Percentiles rank a stretch among this genome's conserved stretches.
Evolutionary conservation across 2,329 filamentous ascomycete genomes (phyloP).

Genomic region (Fusarium caatingaense): DNA sequence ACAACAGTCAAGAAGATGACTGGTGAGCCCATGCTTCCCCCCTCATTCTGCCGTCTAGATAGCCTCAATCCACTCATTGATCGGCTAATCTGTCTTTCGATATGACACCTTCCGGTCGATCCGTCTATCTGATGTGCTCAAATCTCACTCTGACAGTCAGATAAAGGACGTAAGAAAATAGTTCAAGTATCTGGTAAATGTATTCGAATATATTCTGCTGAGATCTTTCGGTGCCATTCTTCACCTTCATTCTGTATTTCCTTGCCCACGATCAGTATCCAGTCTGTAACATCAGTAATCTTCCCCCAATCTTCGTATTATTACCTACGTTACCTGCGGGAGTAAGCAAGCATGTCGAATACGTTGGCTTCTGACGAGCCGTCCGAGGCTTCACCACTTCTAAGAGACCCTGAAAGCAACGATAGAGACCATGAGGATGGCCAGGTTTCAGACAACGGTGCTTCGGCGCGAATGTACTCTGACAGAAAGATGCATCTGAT

Average conservation of each 20-base stretch:
- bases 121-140: constrained; percentile 23
- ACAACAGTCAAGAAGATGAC: neutral
- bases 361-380: neutral
- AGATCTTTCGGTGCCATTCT: neutral
- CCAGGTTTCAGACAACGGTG: neutral
- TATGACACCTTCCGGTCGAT: constrained; percentile 16
- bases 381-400: constrained; percentile 47
- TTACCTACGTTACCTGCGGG: neutral
- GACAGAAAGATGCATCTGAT: constrained; percentile 54
- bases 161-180: constrained; percentile 10
- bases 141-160: constrained; percentile 28
- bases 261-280: neutral
- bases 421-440: constrained; percentile 30
- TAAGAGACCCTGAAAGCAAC: constrained; percentile 25
- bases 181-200: neutral
- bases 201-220: neutral
- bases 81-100: constrained; percentile 13
- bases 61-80: neutral
- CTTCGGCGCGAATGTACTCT: constrained; percentile 10
- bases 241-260: neutral
- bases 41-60: neutral
- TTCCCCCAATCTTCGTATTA: neutral
- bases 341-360: constrained; percentile 25
- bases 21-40: neutral
- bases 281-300: neutral